Evolutionary conservation across 352 stramenopile genomes (phyloP), one percentile per base, ranked within the genome.

Genomic region (Phytophthora palmivora): DNA sequence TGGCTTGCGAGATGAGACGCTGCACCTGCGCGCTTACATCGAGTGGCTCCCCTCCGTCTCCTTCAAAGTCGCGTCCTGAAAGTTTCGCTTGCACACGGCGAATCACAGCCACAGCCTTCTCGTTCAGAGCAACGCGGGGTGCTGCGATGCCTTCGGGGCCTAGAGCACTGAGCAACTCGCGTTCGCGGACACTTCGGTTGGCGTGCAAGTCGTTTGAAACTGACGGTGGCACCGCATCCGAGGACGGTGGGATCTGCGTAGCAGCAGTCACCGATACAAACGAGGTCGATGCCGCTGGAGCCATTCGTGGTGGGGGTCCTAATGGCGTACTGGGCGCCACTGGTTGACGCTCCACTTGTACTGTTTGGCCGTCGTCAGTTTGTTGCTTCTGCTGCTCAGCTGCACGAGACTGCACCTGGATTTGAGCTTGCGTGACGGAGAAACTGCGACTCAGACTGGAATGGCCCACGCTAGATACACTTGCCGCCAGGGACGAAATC

Each of bases 61-160:
- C 77, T 55, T 94, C 84, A 69, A 99, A 99, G 76, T 99, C 98
- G 10, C 96, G 96, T 4, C 98, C 98, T 8, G 93, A 98, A 22
- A 99, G 88, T 74, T 99, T 99, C 55, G 98, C 95, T 67, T 99
- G 96, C 36, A 99, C 96, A n/a, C 98, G 91, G 39, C 88, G 82
- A 69, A 99, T 98, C 41, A 99, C 97, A 9, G 96, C 97, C 15
- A 99, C 83, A 0, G 97, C 96, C 65, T 97, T 96, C 67, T 98
- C 94, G 74, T 99, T 98, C 48, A 98, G 75, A 16, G 90, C 89
- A 58, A 98, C 95, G 44, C 73, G 74, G 14, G 90, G 88, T 2
- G 88, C 87, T 6, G 70, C 85, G 0, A 82, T 78, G 19, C 89
- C 91, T 64, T 97, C 91, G 0, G 84, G 85, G 1, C 91, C 91